Percentiles rank a stretch among this genome's conserved stretches.
phyloP scores from a whole-genome alignment of 2,329 filamentous ascomycete species.

The Alternaria panax region DNA sequence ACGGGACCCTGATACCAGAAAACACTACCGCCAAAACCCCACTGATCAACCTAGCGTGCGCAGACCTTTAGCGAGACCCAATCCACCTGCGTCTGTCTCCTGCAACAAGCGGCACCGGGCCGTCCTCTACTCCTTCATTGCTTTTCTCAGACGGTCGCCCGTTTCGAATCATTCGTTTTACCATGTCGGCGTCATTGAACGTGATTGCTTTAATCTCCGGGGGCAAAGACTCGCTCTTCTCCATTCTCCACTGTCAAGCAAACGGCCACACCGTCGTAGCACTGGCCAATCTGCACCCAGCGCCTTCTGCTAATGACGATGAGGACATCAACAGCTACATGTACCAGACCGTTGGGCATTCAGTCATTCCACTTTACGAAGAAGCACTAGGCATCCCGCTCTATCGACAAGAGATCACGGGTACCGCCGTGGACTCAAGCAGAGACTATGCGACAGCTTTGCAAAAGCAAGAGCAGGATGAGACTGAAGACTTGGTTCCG shows the following conservation, averaged over 20 bases:
- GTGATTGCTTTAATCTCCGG: constrained; percentile 94
- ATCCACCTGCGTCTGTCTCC: constrained; percentile 6
- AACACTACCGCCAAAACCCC: constrained; percentile 4
- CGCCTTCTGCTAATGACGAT: constrained; percentile 42
- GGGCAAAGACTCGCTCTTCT: constrained; percentile 96
- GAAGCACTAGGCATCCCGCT: constrained; percentile 80
- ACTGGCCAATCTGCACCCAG: constrained; percentile 84
- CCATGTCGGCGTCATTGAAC: constrained; percentile 36
- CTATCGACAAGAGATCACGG: constrained; percentile 79
- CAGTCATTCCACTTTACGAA: constrained; percentile 84
- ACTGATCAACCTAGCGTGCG: constrained; percentile 18
- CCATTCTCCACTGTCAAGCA: constrained; percentile 84
- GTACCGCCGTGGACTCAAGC: constrained; percentile 72
- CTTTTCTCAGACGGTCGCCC: constrained; percentile 5
- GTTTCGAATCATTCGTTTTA: constrained; percentile 2
- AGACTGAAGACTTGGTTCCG: constrained; percentile 85
- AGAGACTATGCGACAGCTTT: constrained; percentile 68
- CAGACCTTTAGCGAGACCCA: constrained; percentile 20
- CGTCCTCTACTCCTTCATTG: constrained; percentile 11
- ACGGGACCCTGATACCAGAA: constrained; percentile 7
- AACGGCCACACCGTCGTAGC: constrained; percentile 88
- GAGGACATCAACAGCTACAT: constrained; percentile 95
- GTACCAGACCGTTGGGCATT: constrained; percentile 97
- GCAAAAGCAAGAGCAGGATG: constrained; percentile 61
- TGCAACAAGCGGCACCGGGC: constrained; percentile 13